Evolutionary conservation across 2,329 filamentous ascomycete genomes (phyloP), one percentile per base, ranked within the genome.

Genomic region (Nannizziopsis arthrosporioides): DNA sequence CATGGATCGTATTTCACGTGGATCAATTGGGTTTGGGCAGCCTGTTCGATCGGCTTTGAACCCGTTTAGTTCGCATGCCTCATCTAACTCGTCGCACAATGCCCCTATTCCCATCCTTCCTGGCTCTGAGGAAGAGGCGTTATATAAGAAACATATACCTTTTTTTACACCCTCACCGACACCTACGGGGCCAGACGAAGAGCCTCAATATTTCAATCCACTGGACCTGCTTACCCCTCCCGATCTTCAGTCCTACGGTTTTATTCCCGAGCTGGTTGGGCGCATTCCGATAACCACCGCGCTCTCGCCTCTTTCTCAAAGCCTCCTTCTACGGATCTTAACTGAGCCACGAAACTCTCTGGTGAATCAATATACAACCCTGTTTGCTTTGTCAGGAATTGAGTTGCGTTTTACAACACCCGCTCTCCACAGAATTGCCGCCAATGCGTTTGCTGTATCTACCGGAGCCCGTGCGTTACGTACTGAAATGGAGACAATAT

Each of bases 191-290:
- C 63, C 67, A 19, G 54, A 68, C 51, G 54, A 62, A 51, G 65
- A 69, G 43, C 63, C 76, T 69, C 42, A 63, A 14, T 71, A 71
- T 54, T 74, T 74, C 59, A 78, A 78, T 53, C 68, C 73, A 10
- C 71, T 92, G 1, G 84, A 90, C 55, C 75, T 92, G 17, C 76
- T 84, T 19, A 84, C 80, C 3, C 84, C 86, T 1, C 72, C 77
- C 9, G 84, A 94, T 58, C 71, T 94, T 1, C 86, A 93, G 64
- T 77, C 75, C 38, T 95, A 88, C 59, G 90, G 89, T 11, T 86
- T 95, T 61, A 95, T 95, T 47, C 89, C 89, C 0, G 89, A 95
- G 67, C 74, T 95, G n/a, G 84, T 96, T 46, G 92, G 92, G n/a
- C 84, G 92, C 14, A 80, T 98, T 42, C 90, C 94, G 45, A 86